A percentile compares a stretch with the other conserved stretches of the same genome.
Evolutionary conservation across 2,329 filamentous ascomycete species (phyloP).

Genomic region (Trichophyton verrucosum): DNA sequence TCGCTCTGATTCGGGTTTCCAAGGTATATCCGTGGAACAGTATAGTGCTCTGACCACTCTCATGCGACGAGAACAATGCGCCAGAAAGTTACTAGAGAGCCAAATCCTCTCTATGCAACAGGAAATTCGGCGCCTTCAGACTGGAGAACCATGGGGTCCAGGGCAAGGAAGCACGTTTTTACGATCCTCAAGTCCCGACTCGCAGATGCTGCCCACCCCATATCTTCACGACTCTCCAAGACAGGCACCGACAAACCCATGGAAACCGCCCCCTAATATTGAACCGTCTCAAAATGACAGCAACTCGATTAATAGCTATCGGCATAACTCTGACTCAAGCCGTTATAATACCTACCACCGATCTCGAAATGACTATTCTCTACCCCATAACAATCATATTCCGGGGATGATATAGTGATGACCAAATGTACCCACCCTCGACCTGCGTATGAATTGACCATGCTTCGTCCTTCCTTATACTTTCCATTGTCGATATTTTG

Average conservation of each 20-base stretch:
- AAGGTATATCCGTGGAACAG: conserved; percentile 34
- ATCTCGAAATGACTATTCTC: background rate
- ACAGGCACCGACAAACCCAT: background rate
- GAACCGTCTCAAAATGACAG: background rate
- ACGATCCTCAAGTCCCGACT: conserved; percentile 14
- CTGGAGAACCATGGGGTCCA: conserved; percentile 20
- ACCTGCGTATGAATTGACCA: background rate
- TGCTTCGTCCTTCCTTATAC: background rate
- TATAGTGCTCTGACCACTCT: conserved; percentile 36
- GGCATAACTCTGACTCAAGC: background rate
- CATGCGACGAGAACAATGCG: conserved; percentile 35
- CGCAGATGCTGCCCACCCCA: background rate
- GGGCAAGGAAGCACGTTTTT: conserved; percentile 20
- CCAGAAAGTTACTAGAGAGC: conserved; percentile 33
- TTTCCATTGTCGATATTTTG: background rate
- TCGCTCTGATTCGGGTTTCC: conserved; percentile 22
- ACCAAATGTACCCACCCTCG: background rate
- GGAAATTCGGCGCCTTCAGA: conserved; percentile 28
- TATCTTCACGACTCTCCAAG: background rate
- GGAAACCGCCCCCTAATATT: background rate
- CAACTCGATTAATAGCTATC: background rate
- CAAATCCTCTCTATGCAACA: conserved; percentile 33
- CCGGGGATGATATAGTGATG: conserved; percentile 1
- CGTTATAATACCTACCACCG: background rate
- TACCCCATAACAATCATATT: background rate